A percentile compares a stretch with the other conserved stretches of the same genome.
Evolutionary conservation across 805 yeast species (phyloP).

Genomic region (Metahyphopichia silvanorum): DNA sequence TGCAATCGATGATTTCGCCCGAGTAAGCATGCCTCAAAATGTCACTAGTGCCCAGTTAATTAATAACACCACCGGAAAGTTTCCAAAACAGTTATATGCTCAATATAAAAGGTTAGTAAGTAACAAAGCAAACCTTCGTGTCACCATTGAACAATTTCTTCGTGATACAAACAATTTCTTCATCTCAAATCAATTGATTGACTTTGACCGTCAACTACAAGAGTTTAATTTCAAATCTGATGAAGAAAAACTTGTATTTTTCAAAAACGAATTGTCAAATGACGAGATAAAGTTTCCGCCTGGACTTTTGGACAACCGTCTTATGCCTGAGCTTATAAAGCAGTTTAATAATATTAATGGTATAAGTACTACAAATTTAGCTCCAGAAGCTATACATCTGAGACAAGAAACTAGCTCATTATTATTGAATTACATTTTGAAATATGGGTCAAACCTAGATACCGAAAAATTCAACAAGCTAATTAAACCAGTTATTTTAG

Average conservation of each 20-base stretch:
- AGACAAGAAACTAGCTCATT: constrained; percentile 36
- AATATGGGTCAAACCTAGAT: constrained; percentile 25
- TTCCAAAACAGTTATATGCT: constrained; percentile 37
- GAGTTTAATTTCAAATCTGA: constrained; percentile 53
- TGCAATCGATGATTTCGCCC: constrained; percentile 13
- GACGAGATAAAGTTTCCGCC: constrained; percentile 33
- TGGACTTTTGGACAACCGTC: constrained; percentile 53
- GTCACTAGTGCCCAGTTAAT: neutral
- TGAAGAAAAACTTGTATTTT: constrained; percentile 48
- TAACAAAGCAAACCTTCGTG: constrained; percentile 31
- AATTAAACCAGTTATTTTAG: constrained; percentile 62
- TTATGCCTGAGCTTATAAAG: constrained; percentile 67
- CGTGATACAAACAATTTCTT: constrained; percentile 22
- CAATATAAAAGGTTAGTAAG: constrained; percentile 40
- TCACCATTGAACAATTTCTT: constrained; percentile 25
- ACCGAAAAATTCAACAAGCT: constrained; percentile 33
- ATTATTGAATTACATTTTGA: constrained; percentile 41
- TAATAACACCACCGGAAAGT: constrained; percentile 8
- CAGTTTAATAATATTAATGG: constrained; percentile 35
- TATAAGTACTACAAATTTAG: constrained; percentile 21
- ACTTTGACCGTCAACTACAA: constrained; percentile 50
- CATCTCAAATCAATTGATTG: constrained; percentile 44
- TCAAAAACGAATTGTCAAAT: constrained; percentile 27
- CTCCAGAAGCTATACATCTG: constrained; percentile 25
- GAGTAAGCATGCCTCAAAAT: constrained; percentile 6